Base-by-base conservation (phyloP, 805 yeast species). In the Metschnikowia baotianmanensis region DNA sequence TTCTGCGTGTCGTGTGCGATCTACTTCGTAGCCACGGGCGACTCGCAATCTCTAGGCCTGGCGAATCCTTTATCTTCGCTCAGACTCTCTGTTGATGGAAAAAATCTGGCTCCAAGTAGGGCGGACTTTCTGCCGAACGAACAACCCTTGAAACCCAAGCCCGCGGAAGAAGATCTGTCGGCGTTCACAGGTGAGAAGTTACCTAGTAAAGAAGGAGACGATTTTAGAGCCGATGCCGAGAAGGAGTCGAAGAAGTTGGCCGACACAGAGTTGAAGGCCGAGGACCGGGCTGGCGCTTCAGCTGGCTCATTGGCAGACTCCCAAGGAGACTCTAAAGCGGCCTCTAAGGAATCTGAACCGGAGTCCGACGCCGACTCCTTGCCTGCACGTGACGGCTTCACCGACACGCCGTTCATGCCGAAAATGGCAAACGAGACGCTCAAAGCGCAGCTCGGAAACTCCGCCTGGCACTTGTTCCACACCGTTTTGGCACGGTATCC, bases 401-500 rank as follows among this genome's bases (percentile, higher is more conserved):
- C 69, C 1, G 69, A 65, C 20, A 57, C 63, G 11, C 72, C 89
- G 2, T 89, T 89, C 56, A 93, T 93, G 99, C 96, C 96, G 6
- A 78, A 86, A 51, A 89, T 93, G 96, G 85, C 85, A 12, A 91
- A 91, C 61, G 89, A 82, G 50, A 83, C 89, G 0, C 66, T 80
- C 38, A 78, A 80, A 55, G 93, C 95, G 1, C 93, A 86, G 54
- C 74, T 91, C 6, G 99, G 99, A 1, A 76, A 86, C 43, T 84
- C 97, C 0, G 82, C 96, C 0, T 91, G 99, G 99, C 86, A 59
- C 44, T 56, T 91, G 30, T 80, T 93, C 57, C 99, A 93, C 63
- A 91, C 98, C 0, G 81, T 90, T 24, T 69, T 93, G 35, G 95
- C 98, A 1, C 75, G 96, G 56, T 93, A 86, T 57, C 98, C 99